Evolutionary conservation across 139 green algal species (phyloP).

Genomic region (Picochlorum sp.): DNA sequence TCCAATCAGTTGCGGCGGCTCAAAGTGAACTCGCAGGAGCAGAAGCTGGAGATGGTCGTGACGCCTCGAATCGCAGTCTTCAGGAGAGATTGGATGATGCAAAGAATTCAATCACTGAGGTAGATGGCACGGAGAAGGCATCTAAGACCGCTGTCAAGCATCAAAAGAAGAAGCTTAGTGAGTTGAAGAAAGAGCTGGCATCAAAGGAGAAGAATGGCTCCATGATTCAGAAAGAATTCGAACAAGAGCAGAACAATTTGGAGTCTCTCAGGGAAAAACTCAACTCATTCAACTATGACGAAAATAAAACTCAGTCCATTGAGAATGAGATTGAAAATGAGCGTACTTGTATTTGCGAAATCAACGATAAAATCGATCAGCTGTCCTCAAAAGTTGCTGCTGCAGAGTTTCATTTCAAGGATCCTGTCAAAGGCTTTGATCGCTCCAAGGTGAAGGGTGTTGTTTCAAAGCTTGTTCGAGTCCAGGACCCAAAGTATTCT

Average conservation of each 20-base stretch:
- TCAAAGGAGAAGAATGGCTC: constrained; percentile 69
- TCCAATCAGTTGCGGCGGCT: constrained; percentile 37
- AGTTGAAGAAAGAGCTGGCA: constrained; percentile 53
- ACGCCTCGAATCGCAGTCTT: constrained; percentile 66
- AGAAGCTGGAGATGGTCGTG: constrained; percentile 71
- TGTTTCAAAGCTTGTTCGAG: constrained; percentile 71
- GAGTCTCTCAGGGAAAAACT: constrained; percentile 25
- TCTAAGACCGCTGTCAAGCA: constrained; percentile 63
- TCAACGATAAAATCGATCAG: constrained; percentile 43
- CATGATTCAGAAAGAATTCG: constrained; percentile 48
- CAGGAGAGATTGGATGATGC: constrained; percentile 70
- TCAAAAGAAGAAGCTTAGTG: constrained; percentile 68
- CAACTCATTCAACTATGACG: constrained; percentile 39
- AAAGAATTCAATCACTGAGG: constrained; percentile 46
- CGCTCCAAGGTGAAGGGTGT: constrained; percentile 62
- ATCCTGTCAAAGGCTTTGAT: constrained; percentile 70
- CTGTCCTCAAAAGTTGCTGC: constrained; percentile 42
- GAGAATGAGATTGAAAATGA: constrained; percentile 35
- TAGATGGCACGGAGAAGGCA: constrained; percentile 53
- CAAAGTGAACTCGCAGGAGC: constrained; percentile 58
- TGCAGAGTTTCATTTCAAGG: constrained; percentile 64
- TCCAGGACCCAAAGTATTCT: constrained; percentile 54
- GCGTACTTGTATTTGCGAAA: constrained; percentile 21
- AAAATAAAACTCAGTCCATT: constrained; percentile 20
- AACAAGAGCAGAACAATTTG: constrained; percentile 39